Base-by-base conservation (phyloP, 306 rosid genomes). In the Pueraria montana region DNA sequence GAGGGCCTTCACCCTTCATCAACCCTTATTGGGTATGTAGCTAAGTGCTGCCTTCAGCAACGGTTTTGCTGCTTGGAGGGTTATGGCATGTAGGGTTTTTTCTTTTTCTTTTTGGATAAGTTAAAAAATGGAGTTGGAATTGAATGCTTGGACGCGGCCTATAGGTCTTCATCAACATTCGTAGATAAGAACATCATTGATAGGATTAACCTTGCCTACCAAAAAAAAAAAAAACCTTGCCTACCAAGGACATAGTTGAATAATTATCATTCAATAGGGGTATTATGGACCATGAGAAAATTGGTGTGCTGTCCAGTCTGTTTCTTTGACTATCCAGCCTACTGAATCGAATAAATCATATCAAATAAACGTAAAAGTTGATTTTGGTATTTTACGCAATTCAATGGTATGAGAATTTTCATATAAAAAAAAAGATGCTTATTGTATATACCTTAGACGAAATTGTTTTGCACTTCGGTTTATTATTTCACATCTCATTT, bases 261-360 rank as follows among this genome's bases (percentile, higher is more conserved):
- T 70, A 16, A n/a, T 27, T 3, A 67, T 46, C 26, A 11, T 26
- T 17, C 2, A 26, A 11, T 23, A 40, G 76, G 85, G 88, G 38
- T 21, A 62, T 6, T 50, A 20, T 80, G 46, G 68, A 45, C 64
- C 0, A 14, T 49, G 6, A 32, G 0, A 77, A 21, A 27, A 40
- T 74, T 68, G 53, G 32, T 55, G 6, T 75, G 84, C 61, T 59
- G 81, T 72, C 80, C 84, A 61, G 84, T 84, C 83, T 71, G 68
- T 76, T 82, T 50, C 69, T 83, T 82, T 87, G 82, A 81, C 85
- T 82, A 61, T 61, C 72, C 32, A 46, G 63, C 83, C 82, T 27
- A n/a, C 67, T 63, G 10, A 16, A 62, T 70, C 2, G 16, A 21
- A 58, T 42, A 53, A 74, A 70, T 62, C 55, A 13, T 63, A 38